phyloP scores from a whole-genome alignment of 176 grass and related monocot species.

The Areca catechu region DNA sequence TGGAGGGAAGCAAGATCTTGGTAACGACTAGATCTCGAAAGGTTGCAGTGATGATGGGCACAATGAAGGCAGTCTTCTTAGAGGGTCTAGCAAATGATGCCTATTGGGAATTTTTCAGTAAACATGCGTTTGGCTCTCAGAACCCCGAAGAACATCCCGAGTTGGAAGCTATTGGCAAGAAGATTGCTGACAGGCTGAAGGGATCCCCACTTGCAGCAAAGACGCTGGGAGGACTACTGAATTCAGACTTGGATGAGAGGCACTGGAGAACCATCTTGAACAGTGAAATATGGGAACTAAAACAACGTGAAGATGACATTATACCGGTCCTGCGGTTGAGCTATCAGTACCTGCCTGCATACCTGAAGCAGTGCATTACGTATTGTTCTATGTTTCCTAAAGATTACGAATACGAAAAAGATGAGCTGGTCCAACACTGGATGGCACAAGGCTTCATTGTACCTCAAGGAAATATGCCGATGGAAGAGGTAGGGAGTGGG shows the following conservation, averaged over 20 bases:
- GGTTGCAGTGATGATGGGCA: no score
- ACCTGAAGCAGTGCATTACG: constrained; percentile 35
- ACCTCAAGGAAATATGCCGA: neutral
- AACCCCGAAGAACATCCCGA: no score
- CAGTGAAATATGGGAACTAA: constrained; percentile 24
- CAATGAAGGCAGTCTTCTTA: no score
- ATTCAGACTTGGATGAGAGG: neutral
- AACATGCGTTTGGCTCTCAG: no score
- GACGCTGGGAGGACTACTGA: constrained; percentile 21
- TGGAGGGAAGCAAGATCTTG: no score
- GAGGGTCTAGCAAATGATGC: no score
- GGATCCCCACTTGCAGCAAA: no score
- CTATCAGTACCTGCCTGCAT: constrained; percentile 31
- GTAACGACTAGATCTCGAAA: no score
- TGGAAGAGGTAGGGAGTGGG: neutral
- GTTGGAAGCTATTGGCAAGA: no score
- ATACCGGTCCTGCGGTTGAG: constrained; percentile 31
- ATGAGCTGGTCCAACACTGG: neutral
- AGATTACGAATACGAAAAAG: neutral
- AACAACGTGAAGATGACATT: constrained; percentile 16
- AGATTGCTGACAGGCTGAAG: no score
- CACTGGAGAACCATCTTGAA: constrained; percentile 21
- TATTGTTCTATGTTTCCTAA: constrained; percentile 36
- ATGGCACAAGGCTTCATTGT: neutral
- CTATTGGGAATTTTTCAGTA: no score